phyloP scores from a whole-genome alignment of 2,329 filamentous ascomycete genomes.

The Fusarium sp. region DNA sequence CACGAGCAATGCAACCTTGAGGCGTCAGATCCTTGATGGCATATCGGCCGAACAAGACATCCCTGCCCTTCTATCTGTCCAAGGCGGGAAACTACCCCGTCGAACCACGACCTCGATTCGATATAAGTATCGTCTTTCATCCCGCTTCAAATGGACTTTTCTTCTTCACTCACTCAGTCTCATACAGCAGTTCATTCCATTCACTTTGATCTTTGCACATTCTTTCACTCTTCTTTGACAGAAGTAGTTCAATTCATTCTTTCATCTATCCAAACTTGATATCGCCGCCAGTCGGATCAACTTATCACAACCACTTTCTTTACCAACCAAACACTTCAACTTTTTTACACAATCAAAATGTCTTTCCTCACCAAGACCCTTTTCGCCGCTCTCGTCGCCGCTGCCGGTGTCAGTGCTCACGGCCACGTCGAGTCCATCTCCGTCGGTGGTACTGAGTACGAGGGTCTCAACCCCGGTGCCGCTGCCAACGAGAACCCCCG shows the following conservation, averaged over 20 bases:
- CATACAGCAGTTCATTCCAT: conserved; percentile 45
- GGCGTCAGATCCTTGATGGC: conserved; percentile 29
- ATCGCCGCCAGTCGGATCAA: conserved; percentile 42
- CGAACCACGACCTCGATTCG: conserved; percentile 16
- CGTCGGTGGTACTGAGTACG: conserved; percentile 43
- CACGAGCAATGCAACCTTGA: conserved; percentile 28
- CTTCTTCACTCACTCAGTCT: conserved; percentile 39
- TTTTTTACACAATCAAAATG: conserved; percentile 38
- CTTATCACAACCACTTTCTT: conserved; percentile 11
- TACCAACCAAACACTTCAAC: neutral
- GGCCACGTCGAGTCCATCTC: conserved; percentile 46
- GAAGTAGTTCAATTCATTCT: conserved; percentile 47
- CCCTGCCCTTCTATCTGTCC: conserved; percentile 20
- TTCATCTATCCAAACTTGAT: conserved; percentile 6
- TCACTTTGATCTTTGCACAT: conserved; percentile 45
- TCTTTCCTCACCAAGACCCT: conserved; percentile 44
- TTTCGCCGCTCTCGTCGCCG: conserved; percentile 44
- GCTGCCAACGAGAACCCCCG: conserved; percentile 39
- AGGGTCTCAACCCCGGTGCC: conserved; percentile 8
- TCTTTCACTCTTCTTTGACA: conserved; percentile 48
- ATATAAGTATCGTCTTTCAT: conserved; percentile 37
- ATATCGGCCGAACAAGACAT: conserved; percentile 25
- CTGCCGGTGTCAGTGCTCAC: conserved; percentile 45
- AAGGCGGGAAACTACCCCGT: conserved; percentile 22
- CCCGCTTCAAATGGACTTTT: neutral